Percentiles rank a stretch among this genome's conserved stretches.
Evolutionary conservation across 257 asterid genomes (phyloP).

Genomic region (Nicotiana paniculata): DNA sequence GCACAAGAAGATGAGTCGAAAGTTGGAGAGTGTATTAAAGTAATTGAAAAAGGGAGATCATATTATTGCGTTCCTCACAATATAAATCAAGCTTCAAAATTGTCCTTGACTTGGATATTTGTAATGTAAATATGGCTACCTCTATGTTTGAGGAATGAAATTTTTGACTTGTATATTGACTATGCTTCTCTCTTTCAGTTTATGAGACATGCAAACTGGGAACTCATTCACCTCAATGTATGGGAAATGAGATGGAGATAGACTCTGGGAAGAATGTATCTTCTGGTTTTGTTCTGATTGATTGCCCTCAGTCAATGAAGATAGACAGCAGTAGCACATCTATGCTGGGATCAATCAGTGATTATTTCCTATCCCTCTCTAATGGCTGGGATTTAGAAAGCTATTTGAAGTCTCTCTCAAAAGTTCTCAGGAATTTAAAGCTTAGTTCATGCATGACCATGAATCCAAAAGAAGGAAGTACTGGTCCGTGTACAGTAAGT

Average conservation of each 20-base stretch:
- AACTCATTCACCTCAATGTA: constrained; percentile 77
- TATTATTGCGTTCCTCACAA: neutral
- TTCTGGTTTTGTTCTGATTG: constrained; percentile 87
- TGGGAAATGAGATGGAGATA: constrained; percentile 85
- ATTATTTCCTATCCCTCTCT: constrained; percentile 89
- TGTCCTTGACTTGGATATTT: neutral
- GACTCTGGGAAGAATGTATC: constrained; percentile 71
- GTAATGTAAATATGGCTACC: neutral
- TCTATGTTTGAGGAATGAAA: neutral
- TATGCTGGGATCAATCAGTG: constrained; percentile 95
- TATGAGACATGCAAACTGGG: constrained; percentile 97
- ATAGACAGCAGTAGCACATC: constrained; percentile 92
- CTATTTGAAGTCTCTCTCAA: constrained; percentile 86
- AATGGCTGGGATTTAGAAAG: constrained; percentile 99
- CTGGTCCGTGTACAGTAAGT: constrained; percentile 86
- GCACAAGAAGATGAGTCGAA: neutral
- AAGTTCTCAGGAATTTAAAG: constrained; percentile 75
- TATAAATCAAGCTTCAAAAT: neutral
- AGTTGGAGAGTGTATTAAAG: neutral
- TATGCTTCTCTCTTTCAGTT: constrained; percentile 32
- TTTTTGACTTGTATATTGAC: neutral
- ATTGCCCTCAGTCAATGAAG: constrained; percentile 98
- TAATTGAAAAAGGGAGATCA: neutral
- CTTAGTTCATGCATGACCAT: constrained; percentile 57
- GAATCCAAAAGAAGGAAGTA: constrained; percentile 81